phyloP scores from a whole-genome alignment of 2,329 filamentous ascomycete genomes.

The Boeremia exigua region DNA sequence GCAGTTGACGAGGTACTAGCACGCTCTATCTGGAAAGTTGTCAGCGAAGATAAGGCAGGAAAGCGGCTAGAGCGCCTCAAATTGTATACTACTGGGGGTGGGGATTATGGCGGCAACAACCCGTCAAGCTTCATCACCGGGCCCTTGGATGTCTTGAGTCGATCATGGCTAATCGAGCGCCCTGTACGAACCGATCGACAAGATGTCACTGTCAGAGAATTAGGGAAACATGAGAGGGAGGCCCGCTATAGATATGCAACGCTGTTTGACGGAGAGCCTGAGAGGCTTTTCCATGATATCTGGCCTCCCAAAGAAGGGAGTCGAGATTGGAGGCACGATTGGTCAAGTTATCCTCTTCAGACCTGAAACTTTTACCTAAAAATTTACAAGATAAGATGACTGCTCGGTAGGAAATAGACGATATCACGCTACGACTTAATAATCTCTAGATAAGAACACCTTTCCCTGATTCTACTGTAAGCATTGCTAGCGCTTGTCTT shows the following conservation, averaged over 20 bases:
- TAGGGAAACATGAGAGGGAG: constrained; percentile 21
- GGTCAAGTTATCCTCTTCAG: constrained; percentile 29
- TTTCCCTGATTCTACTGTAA: constrained; percentile 37
- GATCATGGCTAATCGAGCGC: neutral
- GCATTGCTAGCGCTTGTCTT: too few species aligned
- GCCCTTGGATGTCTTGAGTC: neutral
- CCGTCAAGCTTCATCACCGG: constrained; percentile 10
- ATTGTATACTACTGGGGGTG: constrained; percentile 22
- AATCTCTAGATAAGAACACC: constrained; percentile 16
- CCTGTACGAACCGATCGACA: neutral
- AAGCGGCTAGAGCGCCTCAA: constrained; percentile 25
- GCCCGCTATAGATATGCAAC: neutral
- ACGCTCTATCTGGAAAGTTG: constrained; percentile 25
- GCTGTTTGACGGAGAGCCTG: neutral
- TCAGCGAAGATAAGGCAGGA: constrained; percentile 20
- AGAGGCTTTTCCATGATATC: constrained; percentile 17
- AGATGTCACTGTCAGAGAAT: constrained; percentile 16
- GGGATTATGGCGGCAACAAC: constrained; percentile 1
- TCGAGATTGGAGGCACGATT: constrained; percentile 24
- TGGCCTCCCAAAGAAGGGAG: constrained; percentile 25
- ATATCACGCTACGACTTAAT: too few species aligned
- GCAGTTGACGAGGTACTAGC: constrained; percentile 31
- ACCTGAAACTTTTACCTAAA: neutral
- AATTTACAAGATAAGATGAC: too few species aligned
- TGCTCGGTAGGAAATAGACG: too few species aligned